Base-by-base conservation (phyloP, 1,284 basidiomycete genomes). In the Vanrija sp. region DNA sequence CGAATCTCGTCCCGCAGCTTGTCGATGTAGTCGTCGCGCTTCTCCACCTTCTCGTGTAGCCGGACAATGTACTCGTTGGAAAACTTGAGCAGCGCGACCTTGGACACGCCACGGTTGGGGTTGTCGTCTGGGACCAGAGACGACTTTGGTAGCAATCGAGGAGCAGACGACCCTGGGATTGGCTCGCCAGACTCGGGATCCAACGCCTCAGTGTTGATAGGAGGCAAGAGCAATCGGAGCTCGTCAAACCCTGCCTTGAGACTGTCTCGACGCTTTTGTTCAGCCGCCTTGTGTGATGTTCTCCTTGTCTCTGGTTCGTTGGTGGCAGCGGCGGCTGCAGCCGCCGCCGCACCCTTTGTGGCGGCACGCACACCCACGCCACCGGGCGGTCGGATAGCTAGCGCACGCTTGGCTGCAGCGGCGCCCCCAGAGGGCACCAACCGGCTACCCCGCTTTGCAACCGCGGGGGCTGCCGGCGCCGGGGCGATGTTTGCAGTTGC, bases 241-340 rank as follows among this genome's bases (percentile, higher is more conserved):
- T 97, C 93, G 73, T 98, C 95, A 69, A 95, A 98, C 16, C 91
- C 93, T 10, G 87, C 86, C 77, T 98, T 98, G 62, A 98, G 83
- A 37, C 88, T 91, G 75, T 98, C 95, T 4, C 95, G 85, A 19
- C 95, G 85, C 72, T 96, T 95, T 72, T 98, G 95, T 75, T 98
- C 95, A 0, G 95, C 95, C 1, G 88, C 90, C 75, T 98, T 98
- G 77, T 98, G 95, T 0, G 92, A 94, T 0, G 88, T 88, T 69
- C 92, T 91, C 9, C 73, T 68, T 8, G 58, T 71, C 50, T 76
- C 75, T n/a, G 69, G 70, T 49, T 73, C 70, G 16, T 59, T 46
- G 6, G 43, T 41, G 5, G 59, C 53, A 3, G 61, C 54, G 1
- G 66, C 61, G 5, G 67, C 60, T 14, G 69, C 64, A 3, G 66